Evolutionary conservation across 1,284 basidiomycete species (phyloP).

Genomic region (Ganoderma lucidum): DNA sequence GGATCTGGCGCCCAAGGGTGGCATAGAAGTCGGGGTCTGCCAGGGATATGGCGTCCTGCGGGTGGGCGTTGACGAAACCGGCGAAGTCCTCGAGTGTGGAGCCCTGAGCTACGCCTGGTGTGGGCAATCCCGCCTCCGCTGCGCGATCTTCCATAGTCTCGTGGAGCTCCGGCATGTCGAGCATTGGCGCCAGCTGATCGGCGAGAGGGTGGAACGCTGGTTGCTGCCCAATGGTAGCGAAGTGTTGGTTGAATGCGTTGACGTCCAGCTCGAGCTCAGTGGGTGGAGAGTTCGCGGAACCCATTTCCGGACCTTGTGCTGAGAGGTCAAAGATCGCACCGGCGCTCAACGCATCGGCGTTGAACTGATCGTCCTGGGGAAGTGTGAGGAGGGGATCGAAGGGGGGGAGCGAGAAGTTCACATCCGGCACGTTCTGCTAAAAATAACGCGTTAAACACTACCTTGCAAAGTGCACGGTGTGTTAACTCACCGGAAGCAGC

Average conservation of each 20-base stretch:
- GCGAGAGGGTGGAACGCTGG: constrained; percentile 10
- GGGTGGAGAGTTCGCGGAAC: constrained; percentile 17
- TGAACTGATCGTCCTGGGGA: constrained; percentile 1
- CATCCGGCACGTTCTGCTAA: constrained; percentile 16
- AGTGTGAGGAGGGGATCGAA: constrained; percentile 13
- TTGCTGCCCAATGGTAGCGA: constrained; percentile 1
- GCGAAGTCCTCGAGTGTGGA: constrained; percentile 16
- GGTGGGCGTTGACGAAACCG: constrained; percentile 12
- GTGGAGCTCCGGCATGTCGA: constrained; percentile 24
- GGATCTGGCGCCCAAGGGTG: constrained; percentile 4
- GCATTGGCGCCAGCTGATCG: constrained; percentile 14
- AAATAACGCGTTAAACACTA: background rate
- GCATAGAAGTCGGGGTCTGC: constrained; percentile 13
- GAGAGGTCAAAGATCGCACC: constrained; percentile 15
- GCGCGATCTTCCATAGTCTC: constrained; percentile 18
- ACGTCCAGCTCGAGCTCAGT: constrained; percentile 17
- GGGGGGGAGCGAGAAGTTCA: constrained; percentile 5
- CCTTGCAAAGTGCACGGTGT: background rate
- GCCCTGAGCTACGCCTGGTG: background rate
- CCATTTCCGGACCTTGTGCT: constrained; percentile 3
- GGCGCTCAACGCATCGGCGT: constrained; percentile 3
- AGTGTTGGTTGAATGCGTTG: constrained; percentile 12
- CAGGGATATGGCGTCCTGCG: background rate
- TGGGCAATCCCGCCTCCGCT: constrained; percentile 5
- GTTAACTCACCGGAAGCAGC: constrained; percentile 11